Base-by-base conservation (phyloP, 768 basidiomycete species). In the Mycena metata region DNA sequence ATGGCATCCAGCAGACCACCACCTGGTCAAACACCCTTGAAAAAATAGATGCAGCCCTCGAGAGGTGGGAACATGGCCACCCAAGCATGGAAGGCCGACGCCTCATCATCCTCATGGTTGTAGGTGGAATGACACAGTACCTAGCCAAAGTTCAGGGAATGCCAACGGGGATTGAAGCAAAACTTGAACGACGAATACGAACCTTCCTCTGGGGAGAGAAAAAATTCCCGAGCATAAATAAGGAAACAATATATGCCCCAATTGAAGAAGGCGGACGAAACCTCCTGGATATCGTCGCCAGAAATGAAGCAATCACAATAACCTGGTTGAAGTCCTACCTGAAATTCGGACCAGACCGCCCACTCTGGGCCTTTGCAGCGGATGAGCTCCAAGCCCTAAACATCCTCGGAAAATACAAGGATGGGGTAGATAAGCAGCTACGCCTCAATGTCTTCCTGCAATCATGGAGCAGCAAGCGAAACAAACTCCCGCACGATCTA, bases 1-100 rank as follows among this genome's bases (percentile, higher is more conserved):
- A 83, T 56, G 60, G 62, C 0, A 45, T 76, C 1, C 43, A 77
- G 17, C 46, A 77, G 6, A 50, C 59, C 0, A 58, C 24, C 2
- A 43, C 76, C 19, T 82, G 81, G 82, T 57, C 67, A 0, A 26
- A n/a, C 0, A 50, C 68, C 0, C 16, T 73, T 0, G 56, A 69
- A 0, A 69, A 69, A 45, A 66, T 74, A 0, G 62, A 63, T 7
- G 45, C 9, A 0, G 49, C 60, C 3, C 33, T 62, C 19, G 60
- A 62, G 7, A 6, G 9, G 41, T 62, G 60, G 60, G 60, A 64
- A 23, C 13, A 13, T 5, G 47, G 67, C 0, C 65, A 70, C 39
- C 69, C 66, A 0, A 67, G 66, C n/a, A 33, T 24, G n/a, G 60
- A 69, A 72, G 72, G 72, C 2, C 36, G 17, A 16, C 36, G 35